Conservation (phyloP, 1,284 basidiomycete genomes). For the Athelia sp. region DNA sequence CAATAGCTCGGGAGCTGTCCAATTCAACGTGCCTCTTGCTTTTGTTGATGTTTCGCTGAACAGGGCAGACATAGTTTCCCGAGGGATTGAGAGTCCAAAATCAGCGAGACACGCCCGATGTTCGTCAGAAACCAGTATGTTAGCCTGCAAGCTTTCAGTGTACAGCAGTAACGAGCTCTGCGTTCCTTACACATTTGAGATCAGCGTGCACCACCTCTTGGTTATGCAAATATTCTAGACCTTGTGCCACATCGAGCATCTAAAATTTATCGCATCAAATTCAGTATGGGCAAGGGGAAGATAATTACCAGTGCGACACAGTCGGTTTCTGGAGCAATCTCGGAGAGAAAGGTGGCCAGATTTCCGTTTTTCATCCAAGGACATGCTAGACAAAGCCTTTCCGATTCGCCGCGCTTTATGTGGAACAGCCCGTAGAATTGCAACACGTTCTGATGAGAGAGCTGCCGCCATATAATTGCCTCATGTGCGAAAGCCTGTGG, state of each 20-base stretch:
- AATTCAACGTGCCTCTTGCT: not conserved
- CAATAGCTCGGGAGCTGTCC: slow-evolving; percentile 5
- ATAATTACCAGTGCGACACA: not conserved
- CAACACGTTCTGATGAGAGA: slow-evolving; percentile 3
- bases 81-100: slow-evolving; percentile 1
- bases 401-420: not conserved
- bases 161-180: not conserved
- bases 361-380: slow-evolving; percentile 5
- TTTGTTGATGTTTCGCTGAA: not conserved
- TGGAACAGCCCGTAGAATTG: not conserved
- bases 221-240: slow-evolving; percentile 2
- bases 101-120: slow-evolving; percentile 1
- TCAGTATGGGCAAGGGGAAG: no score
- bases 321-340: not conserved
- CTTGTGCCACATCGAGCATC: slow-evolving; percentile 2
- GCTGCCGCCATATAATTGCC: slow-evolving; percentile 4
- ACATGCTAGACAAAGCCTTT: slow-evolving; percentile 3
- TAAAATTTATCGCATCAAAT: no score
- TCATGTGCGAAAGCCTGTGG: slow-evolving; percentile 3
- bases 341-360: not conserved
- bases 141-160: not conserved
- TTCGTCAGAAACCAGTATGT: slow-evolving; percentile 1
- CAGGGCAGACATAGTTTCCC: not conserved
- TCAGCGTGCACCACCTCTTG: slow-evolving; percentile 2
- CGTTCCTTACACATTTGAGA: not conserved